Percentiles rank a stretch among this genome's conserved stretches.
Evolutionary conservation across 192 early-diverging fungal species (phyloP).

Genomic region (Coemansia guatemalensis): DNA sequence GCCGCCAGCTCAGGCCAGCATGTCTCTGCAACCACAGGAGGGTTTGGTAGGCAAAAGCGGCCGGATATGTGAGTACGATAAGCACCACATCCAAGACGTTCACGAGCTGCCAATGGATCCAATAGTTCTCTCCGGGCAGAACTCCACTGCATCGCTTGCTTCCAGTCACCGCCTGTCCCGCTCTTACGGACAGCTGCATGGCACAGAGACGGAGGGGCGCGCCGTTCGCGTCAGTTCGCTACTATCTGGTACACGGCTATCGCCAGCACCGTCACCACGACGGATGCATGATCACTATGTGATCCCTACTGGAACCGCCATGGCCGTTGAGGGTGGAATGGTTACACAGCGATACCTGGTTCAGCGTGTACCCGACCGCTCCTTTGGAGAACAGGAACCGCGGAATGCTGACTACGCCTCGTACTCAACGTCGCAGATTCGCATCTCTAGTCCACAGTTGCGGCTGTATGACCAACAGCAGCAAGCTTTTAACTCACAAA

Average conservation of each 20-base stretch:
- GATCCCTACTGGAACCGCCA: slow-evolving; percentile 15
- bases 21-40: slow-evolving; percentile 9
- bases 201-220: slow-evolving; percentile 34
- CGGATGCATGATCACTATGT: slow-evolving; percentile 18
- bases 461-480: slow-evolving; percentile 26
- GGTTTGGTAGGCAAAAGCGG: slow-evolving; percentile 1
- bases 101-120: slow-evolving; percentile 44
- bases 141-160: slow-evolving; percentile 12
- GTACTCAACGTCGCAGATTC: slow-evolving; percentile 33
- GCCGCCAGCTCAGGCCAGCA: background rate
- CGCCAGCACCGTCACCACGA: slow-evolving; percentile 15
- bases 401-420: slow-evolving; percentile 10
- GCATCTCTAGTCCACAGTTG: slow-evolving; percentile 41
- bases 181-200: slow-evolving; percentile 13
- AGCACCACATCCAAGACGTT: slow-evolving; percentile 25
- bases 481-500: slow-evolving; percentile 14
- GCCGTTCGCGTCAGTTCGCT: slow-evolving; percentile 48
- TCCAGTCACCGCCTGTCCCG: slow-evolving; percentile 22
- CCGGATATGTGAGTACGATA: slow-evolving; percentile 31
- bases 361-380: slow-evolving; percentile 22
- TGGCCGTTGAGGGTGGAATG: slow-evolving; percentile 16
- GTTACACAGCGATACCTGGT: slow-evolving; percentile 41
- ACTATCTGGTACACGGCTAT: slow-evolving; percentile 32
- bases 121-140: slow-evolving; percentile 9
- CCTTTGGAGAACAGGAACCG: slow-evolving; percentile 13